These are phyloP conservation scores for Colletotrichum somersetense DNA, from an alignment of 2,329 filamentous ascomycete species.

Conservation along the genomic window DNA sequence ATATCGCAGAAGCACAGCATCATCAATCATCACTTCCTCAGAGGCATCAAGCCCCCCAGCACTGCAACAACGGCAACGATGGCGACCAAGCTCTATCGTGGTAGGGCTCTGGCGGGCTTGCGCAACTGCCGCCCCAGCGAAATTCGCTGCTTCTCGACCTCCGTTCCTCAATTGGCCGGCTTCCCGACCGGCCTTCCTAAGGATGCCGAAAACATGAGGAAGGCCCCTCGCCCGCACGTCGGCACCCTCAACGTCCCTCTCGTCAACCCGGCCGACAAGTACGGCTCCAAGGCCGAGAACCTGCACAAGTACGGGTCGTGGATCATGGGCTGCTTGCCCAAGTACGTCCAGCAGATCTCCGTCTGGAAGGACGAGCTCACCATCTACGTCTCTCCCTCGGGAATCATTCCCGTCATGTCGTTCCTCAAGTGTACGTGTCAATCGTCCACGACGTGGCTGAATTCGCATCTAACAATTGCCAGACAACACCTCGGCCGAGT, in stretches of 20 bases:
- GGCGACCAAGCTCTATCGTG: constrained; percentile 71
- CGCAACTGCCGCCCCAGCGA: constrained; percentile 41
- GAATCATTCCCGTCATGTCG: constrained; percentile 89
- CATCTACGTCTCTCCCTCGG: constrained; percentile 90
- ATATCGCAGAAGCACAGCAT: constrained; percentile 39
- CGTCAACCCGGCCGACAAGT: constrained; percentile 94
- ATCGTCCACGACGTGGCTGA: not conserved
- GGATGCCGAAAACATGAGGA: constrained; percentile 75
- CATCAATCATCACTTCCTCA: constrained; percentile 40
- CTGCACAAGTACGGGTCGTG: constrained; percentile 97
- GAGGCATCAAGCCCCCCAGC: constrained; percentile 41
- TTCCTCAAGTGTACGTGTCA: constrained; percentile 82
- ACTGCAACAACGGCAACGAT: constrained; percentile 56
- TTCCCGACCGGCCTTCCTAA: constrained; percentile 56
- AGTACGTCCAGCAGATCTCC: constrained; percentile 99
- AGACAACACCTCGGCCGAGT: constrained; percentile 98
- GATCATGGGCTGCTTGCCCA: constrained; percentile 95
- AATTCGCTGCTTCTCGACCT: constrained; percentile 43
- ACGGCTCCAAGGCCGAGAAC: constrained; percentile 85
- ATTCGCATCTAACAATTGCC: constrained; percentile 4
- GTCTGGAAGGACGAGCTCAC: constrained; percentile 99
- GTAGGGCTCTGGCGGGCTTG: constrained; percentile 62
- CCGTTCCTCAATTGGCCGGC: constrained; percentile 43
- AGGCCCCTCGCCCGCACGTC: constrained; percentile 68
- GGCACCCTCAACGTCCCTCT: constrained; percentile 79